Base-by-base conservation (phyloP, 192 early-diverging fungal genomes). In the Rhizophagus clarus region DNA sequence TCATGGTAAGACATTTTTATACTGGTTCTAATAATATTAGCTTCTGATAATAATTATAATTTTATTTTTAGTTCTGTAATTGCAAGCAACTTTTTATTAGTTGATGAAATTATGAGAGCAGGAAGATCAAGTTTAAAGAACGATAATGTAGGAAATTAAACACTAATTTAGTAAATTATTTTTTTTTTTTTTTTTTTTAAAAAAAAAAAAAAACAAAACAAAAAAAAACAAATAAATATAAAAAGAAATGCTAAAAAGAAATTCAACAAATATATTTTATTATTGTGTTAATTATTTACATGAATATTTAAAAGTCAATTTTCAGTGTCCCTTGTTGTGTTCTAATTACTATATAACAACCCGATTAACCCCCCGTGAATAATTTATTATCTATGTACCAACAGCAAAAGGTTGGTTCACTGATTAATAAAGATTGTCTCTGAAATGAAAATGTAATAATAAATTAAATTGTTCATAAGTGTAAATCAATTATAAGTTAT, bases 101-200 rank as follows among this genome's bases (percentile, higher is more conserved):
- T 99, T 1, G 98, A 99, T 87, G 97, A 98, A 87, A 97, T 99
- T 88, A 96, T 99, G 96, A 89, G 96, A 61, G 94, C 77, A 17
- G 77, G 77, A 17, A 68, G 68, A 49, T 79, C 77, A 70, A 79
- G 77, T 70, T 61, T 79, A 32, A 79, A 79, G n/a, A 79, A 79
- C 68, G 77, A 79, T 40, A 69, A 79, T n/a, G 42, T 79, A 22
- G 74, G 60, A n/a, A 76, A 63, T 63, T 76, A 76, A 62, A 10
- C 15, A 75, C 1, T 2, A 40, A 70, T 49, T 11, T 49, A 66
- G 5, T 15, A 4, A 40, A 40, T 40, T 40, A 8, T 7, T 40
- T 40, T 40, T 34, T 34, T 34, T 34, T 34, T 34, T 5, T 7
- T 40, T 40, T 40, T 34, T 34, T 34, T 34, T 34, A 4, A 2